These are phyloP conservation scores for Pseudoturritis turrita DNA, from an alignment of 345 rosid species.

Conservation along the genomic window DNA sequence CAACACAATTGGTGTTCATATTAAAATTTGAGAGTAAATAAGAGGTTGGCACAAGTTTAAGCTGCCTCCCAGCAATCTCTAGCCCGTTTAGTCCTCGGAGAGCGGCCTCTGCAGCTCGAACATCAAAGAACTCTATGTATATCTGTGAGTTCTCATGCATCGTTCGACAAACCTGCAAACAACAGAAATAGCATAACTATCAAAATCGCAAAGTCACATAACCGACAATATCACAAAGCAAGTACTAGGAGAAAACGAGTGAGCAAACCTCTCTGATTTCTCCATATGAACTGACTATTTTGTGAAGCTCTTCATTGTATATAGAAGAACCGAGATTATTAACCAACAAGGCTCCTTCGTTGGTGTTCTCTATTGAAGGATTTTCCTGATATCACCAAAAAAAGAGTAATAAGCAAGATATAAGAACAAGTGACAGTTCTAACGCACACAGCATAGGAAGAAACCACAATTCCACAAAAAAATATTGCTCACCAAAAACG, in stretches of 20 bases:
- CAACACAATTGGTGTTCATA: background rate
- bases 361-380: conserved; percentile 44
- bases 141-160: conserved; percentile 49
- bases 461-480: conserved; percentile 4
- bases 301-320: conserved; percentile 51
- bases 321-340: conserved; percentile 55
- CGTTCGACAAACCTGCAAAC: conserved; percentile 54
- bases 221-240: background rate
- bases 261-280: conserved; percentile 60
- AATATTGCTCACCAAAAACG: conserved; percentile 50
- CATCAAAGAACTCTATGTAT: conserved; percentile 72
- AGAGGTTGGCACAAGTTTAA: conserved; percentile 48
- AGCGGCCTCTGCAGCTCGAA: conserved; percentile 74
- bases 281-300: conserved; percentile 50
- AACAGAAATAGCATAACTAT: background rate
- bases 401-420: conserved; percentile 4
- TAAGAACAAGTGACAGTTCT: background rate
- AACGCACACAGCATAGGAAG: background rate
- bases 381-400: conserved; percentile 44
- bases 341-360: conserved; percentile 56
- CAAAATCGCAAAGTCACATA: background rate
- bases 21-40: background rate
- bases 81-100: conserved; percentile 53
- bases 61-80: conserved; percentile 67
- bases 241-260: background rate